phyloP scores from a whole-genome alignment of 2,329 filamentous ascomycete genomes.

The Penicillium corylophilum region DNA sequence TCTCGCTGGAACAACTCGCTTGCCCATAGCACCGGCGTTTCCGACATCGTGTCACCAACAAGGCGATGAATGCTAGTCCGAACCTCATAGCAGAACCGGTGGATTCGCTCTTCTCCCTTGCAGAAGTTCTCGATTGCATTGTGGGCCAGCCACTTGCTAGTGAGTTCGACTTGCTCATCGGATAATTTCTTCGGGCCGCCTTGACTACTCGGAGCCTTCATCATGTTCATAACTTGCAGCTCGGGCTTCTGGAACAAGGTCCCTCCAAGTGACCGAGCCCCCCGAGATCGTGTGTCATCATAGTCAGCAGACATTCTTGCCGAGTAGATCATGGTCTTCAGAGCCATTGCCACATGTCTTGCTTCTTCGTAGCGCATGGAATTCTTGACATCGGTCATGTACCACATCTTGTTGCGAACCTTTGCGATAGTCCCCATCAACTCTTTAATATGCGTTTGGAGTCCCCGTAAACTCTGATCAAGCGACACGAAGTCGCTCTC shows the following conservation, averaged over 20 bases:
- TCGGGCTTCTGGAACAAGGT: slow-evolving; percentile 76
- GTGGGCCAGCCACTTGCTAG: slow-evolving; percentile 75
- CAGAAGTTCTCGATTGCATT: slow-evolving; percentile 90
- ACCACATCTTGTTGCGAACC: slow-evolving; percentile 97
- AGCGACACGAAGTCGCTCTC: slow-evolving; percentile 67
- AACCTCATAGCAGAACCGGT: slow-evolving; percentile 88
- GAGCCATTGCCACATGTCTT: slow-evolving; percentile 77
- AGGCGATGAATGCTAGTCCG: slow-evolving; percentile 82
- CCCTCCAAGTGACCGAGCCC: slow-evolving; percentile 50
- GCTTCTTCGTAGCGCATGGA: slow-evolving; percentile 86
- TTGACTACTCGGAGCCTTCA: slow-evolving; percentile 78
- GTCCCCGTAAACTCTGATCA: slow-evolving; percentile 75
- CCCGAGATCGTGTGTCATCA: slow-evolving; percentile 38
- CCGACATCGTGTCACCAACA: slow-evolving; percentile 77
- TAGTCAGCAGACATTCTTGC: slow-evolving; percentile 25
- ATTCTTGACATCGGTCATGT: slow-evolving; percentile 87
- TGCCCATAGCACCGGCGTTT: slow-evolving; percentile 87
- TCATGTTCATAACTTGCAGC: slow-evolving; percentile 79
- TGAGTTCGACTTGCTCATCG: slow-evolving; percentile 90
- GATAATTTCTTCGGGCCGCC: slow-evolving; percentile 92
- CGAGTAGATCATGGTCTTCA: slow-evolving; percentile 81
- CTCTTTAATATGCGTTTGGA: slow-evolving; percentile 70
- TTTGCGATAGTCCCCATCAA: slow-evolving; percentile 73
- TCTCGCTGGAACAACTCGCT: slow-evolving; percentile 85
- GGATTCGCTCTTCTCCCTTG: slow-evolving; percentile 89